Percentiles rank a stretch among this genome's conserved stretches.
These are phyloP conservation scores for Ophiostoma quercus DNA, from an alignment of 2,329 filamentous ascomycete species.

Conservation along the genomic window DNA sequence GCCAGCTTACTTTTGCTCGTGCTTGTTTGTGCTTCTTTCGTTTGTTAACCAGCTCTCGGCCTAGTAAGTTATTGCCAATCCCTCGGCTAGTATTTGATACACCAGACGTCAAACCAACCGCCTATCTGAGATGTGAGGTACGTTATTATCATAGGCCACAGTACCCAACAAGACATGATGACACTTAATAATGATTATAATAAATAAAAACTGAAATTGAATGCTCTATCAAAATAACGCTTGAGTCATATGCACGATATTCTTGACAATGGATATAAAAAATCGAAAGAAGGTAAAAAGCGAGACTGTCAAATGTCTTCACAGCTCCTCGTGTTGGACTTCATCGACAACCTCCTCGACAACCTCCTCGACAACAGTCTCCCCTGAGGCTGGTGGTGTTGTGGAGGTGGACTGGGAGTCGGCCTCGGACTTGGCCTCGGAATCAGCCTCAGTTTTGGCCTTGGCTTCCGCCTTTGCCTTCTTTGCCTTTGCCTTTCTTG, in stretches of 20 bases:
- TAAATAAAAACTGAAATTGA: background rate
- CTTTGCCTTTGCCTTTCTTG: slow-evolving; percentile 36
- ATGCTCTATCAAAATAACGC: background rate
- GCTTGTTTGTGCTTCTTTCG: background rate
- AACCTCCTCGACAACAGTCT: background rate
- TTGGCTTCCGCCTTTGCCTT: slow-evolving; percentile 19
- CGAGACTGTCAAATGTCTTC: background rate
- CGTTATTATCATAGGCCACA: too few relatives aligned
- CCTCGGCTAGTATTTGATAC: background rate
- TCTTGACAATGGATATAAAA: background rate
- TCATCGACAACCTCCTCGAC: slow-evolving; percentile 24
- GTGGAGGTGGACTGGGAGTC: slow-evolving; percentile 25
- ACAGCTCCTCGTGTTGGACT: slow-evolving; percentile 35
- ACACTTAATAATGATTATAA: too few relatives aligned
- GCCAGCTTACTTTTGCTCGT: too few relatives aligned
- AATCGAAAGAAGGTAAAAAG: background rate
- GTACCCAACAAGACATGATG: too few relatives aligned
- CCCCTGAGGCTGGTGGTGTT: background rate
- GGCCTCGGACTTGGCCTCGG: slow-evolving; percentile 25
- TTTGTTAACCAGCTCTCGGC: background rate
- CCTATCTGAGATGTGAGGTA: background rate
- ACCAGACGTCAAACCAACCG: background rate
- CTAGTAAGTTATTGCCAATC: background rate
- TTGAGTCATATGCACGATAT: background rate
- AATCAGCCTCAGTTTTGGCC: slow-evolving; percentile 33